Evolutionary conservation across 441 rosid species (phyloP).

Genomic region (Iberis amara): DNA sequence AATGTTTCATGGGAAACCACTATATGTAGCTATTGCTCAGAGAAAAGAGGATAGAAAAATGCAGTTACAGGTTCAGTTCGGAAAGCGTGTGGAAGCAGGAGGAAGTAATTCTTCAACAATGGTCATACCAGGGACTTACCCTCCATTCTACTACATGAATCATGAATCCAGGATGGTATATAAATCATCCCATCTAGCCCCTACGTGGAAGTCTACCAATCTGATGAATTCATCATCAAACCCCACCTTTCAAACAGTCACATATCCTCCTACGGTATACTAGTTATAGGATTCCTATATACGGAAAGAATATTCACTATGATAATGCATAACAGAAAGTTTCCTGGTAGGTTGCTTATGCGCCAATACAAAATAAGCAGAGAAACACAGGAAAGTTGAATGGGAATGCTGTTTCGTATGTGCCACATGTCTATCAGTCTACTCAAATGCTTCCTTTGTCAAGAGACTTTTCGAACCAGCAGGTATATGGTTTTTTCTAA

Average conservation of each 20-base stretch:
- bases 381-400: slow-evolving; percentile 41
- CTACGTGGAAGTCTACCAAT: slow-evolving; percentile 52
- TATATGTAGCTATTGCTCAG: slow-evolving; percentile 52
- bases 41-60: slow-evolving; percentile 47
- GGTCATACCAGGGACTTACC: slow-evolving; percentile 51
- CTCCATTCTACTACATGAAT: slow-evolving; percentile 47
- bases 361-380: slow-evolving; percentile 41
- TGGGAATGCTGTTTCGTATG: slow-evolving; percentile 34
- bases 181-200: slow-evolving; percentile 47
- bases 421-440: slow-evolving; percentile 36
- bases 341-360: slow-evolving; percentile 34
- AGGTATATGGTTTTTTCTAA: slow-evolving; percentile 41
- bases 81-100: slow-evolving; percentile 33
- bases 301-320: not conserved
- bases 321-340: not conserved
- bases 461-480: slow-evolving; percentile 39
- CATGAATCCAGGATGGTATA: slow-evolving; percentile 46
- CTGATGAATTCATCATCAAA: slow-evolving; percentile 41
- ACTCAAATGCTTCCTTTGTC: slow-evolving; percentile 29
- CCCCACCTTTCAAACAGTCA: slow-evolving; percentile 44
- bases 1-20: slow-evolving; percentile 46
- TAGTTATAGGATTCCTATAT: not conserved
- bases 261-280: slow-evolving; percentile 41
- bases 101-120: slow-evolving; percentile 36
- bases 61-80: slow-evolving; percentile 39